Evolutionary conservation across 1,284 basidiomycete genomes (phyloP).

Genomic region (Xerocomus nothofagi): DNA sequence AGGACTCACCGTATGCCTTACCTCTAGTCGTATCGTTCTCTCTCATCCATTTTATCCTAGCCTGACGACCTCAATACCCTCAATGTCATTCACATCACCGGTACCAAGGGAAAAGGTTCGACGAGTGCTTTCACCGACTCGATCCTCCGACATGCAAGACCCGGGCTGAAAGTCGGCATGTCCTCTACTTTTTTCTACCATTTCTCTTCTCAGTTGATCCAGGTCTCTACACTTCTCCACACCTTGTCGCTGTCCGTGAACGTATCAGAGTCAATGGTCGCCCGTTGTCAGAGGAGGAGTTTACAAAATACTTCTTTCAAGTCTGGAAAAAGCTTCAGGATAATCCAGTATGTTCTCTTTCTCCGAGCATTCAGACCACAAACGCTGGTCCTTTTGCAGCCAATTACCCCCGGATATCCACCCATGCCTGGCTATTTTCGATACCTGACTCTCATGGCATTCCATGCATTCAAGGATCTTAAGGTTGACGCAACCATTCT

Average conservation of each 20-base stretch:
- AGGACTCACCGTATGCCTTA: constrained; percentile 70
- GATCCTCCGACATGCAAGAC: constrained; percentile 62
- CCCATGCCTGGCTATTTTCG: constrained; percentile 92
- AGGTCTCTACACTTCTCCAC: constrained; percentile 97
- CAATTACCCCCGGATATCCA: constrained; percentile 57
- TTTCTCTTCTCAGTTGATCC: constrained; percentile 4
- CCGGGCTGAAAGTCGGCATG: constrained; percentile 72
- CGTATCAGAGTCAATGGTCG: constrained; percentile 92
- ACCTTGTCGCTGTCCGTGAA: constrained; percentile 94
- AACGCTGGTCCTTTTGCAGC: constrained; percentile 31
- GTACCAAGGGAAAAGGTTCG: constrained; percentile 98
- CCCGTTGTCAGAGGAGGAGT: constrained; percentile 86
- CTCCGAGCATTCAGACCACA: background rate
- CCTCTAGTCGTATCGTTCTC: constrained; percentile 4
- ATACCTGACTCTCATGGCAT: constrained; percentile 90
- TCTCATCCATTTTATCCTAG: constrained; percentile 16
- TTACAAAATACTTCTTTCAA: constrained; percentile 93
- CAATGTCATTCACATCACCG: constrained; percentile 96
- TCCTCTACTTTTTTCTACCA: background rate
- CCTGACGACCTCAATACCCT: constrained; percentile 78
- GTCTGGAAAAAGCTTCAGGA: constrained; percentile 88
- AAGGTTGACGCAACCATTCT: constrained; percentile 88
- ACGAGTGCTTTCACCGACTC: constrained; percentile 92
- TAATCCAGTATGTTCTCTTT: constrained; percentile 43
- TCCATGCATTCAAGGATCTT: constrained; percentile 83